Evolutionary conservation across 176 grass and related monocot species (phyloP).

Genomic region (Triticum dicoccoides): DNA sequence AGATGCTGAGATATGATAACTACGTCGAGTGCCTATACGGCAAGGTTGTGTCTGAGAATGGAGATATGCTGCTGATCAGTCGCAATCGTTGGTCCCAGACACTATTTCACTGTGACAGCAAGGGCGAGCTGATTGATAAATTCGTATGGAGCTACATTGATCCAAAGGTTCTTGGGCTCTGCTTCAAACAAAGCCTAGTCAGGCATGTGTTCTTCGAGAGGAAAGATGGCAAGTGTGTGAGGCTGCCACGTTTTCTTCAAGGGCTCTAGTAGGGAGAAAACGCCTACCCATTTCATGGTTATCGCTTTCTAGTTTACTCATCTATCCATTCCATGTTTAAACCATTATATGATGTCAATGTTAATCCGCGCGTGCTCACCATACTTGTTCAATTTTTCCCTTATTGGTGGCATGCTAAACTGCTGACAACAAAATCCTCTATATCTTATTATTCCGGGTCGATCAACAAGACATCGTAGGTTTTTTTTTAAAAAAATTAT

Average conservation of each 20-base stretch:
- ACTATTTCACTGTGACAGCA: background rate
- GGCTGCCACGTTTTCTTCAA: background rate
- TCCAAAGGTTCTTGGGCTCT: background rate
- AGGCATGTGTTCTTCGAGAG: background rate
- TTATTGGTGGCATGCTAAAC: background rate
- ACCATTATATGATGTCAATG: background rate
- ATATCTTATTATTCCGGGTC: background rate
- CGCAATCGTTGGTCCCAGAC: background rate
- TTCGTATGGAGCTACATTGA: background rate
- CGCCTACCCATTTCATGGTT: too few relatives aligned
- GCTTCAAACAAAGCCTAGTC: conserved; percentile 13
- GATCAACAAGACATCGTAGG: background rate
- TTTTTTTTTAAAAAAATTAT: too few relatives aligned
- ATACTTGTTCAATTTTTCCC: too few relatives aligned
- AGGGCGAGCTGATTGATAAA: background rate
- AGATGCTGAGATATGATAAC: background rate
- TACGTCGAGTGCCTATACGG: background rate
- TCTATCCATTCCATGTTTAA: background rate
- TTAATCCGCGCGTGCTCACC: background rate
- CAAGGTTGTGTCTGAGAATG: background rate
- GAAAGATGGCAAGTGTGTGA: background rate
- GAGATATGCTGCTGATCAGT: background rate
- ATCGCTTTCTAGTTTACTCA: background rate
- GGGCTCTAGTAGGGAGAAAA: background rate
- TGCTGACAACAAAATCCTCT: background rate